Conservation (phyloP, 192 early-diverging fungal species). For the Paraglomus brasilianum region DNA sequence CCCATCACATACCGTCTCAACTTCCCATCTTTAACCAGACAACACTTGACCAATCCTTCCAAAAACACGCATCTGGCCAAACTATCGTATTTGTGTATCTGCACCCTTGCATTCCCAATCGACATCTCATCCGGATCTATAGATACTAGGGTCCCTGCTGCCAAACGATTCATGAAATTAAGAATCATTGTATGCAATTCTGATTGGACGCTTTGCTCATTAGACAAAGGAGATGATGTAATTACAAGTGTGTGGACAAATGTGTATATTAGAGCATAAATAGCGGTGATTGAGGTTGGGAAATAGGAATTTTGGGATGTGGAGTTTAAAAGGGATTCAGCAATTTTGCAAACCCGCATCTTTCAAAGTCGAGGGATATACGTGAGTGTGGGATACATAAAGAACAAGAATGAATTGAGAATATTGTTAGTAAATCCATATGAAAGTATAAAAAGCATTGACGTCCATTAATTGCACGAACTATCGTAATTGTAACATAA, state of each 20-base stretch:
- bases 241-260: conserved; percentile 34
- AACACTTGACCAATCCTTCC: conserved; percentile 25
- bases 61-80: conserved; percentile 26
- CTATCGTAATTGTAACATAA: too few species aligned
- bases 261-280: conserved; percentile 40
- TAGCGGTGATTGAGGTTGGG: conserved; percentile 35
- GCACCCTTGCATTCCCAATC: conserved; percentile 10
- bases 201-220: neutral
- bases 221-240: neutral
- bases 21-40: conserved; percentile 27
- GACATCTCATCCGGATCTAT: conserved; percentile 25
- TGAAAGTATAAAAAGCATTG: too few species aligned
- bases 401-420: neutral
- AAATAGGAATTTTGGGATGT: conserved; percentile 15
- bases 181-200: conserved; percentile 6
- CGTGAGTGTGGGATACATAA: neutral
- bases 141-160: conserved; percentile 22
- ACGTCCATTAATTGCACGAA: too few species aligned
- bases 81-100: conserved; percentile 29
- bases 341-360: conserved; percentile 33
- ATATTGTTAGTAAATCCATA: neutral
- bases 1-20: conserved; percentile 22
- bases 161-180: conserved; percentile 20
- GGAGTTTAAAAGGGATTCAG: conserved; percentile 28
- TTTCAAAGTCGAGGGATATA: neutral